These are phyloP conservation scores for Pythium volutum DNA, from an alignment of 352 stramenopile genomes.

Conservation along the genomic window DNA sequence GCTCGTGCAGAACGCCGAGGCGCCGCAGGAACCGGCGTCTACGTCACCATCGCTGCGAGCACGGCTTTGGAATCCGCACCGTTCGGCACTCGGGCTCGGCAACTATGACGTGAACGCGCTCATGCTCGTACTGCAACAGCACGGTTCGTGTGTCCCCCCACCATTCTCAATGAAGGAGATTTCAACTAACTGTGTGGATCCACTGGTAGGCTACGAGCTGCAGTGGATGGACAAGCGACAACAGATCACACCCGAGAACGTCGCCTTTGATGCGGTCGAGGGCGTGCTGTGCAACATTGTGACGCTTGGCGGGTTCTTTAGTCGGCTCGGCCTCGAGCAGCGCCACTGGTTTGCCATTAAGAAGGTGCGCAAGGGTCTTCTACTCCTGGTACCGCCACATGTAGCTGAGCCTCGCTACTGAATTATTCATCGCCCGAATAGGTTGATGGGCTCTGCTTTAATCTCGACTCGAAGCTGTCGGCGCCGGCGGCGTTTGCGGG, in stretches of 20 bases:
- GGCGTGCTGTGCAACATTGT: constrained; percentile 74
- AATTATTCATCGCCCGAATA: too few species aligned
- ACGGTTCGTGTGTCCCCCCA: constrained; percentile 31
- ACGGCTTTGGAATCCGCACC: constrained; percentile 64
- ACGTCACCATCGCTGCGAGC: constrained; percentile 17
- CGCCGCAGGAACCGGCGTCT: constrained; percentile 4
- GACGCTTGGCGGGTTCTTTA: constrained; percentile 32
- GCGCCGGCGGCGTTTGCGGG: constrained; percentile 45
- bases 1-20: constrained; percentile 26
- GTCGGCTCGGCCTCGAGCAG: constrained; percentile 53
- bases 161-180: too few species aligned
- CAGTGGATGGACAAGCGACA: constrained; percentile 73
- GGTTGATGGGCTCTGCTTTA: constrained; percentile 64
- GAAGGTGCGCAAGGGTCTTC: too few species aligned
- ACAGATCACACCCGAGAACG: constrained; percentile 31
- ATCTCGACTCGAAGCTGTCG: constrained; percentile 73
- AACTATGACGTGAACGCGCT: constrained; percentile 85
- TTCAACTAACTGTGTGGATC: too few species aligned
- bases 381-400: too few species aligned
- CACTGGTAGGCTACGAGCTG: constrained; percentile 50
- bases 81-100: constrained; percentile 55
- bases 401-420: too few species aligned
- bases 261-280: constrained; percentile 46
- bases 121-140: constrained; percentile 51
- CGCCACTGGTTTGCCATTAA: constrained; percentile 81